A percentile compares a stretch with the other conserved stretches of the same genome.
Conservation (phyloP, 2,329 filamentous ascomycete genomes). For the Neonectria faginata region DNA sequence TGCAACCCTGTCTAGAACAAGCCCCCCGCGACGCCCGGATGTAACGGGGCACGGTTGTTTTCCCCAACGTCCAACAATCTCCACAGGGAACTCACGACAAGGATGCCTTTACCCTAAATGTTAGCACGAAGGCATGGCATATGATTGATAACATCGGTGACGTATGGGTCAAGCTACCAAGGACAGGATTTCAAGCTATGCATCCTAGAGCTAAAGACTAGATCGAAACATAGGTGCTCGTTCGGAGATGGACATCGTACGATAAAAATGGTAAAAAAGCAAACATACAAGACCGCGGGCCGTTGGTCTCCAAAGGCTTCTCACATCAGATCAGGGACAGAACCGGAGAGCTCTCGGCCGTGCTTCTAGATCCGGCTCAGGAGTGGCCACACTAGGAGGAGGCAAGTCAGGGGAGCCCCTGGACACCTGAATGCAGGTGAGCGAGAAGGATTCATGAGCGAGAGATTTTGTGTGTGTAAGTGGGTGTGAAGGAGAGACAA, state of each 20-base stretch:
- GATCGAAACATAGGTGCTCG: neutral
- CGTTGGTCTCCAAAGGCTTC: neutral
- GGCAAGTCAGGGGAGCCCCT: slow-evolving; percentile 10
- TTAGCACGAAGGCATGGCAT: neutral
- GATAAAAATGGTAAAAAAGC: neutral
- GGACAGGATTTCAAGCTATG: too few species aligned
- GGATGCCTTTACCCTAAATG: neutral
- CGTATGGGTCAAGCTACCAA: neutral
- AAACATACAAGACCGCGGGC: neutral
- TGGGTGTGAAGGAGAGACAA: neutral
- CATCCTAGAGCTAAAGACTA: too few species aligned
- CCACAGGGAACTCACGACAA: neutral
- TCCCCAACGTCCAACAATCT: neutral
- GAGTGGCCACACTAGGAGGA: slow-evolving; percentile 12
- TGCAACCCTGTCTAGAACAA: neutral
- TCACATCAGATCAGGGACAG: neutral
- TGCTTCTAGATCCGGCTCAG: slow-evolving; percentile 10
- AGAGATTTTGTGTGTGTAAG: too few species aligned
- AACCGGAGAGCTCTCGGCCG: slow-evolving; percentile 4
- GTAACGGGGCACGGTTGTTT: neutral
- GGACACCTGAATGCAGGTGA: neutral
- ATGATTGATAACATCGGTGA: neutral
- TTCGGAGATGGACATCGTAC: slow-evolving; percentile 12
- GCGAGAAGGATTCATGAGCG: neutral
- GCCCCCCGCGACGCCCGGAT: neutral